Evolutionary conservation across 2,329 filamentous ascomycete species (phyloP), one percentile per base, ranked within the genome.

Genomic region (Arthrobotrys megalospora): DNA sequence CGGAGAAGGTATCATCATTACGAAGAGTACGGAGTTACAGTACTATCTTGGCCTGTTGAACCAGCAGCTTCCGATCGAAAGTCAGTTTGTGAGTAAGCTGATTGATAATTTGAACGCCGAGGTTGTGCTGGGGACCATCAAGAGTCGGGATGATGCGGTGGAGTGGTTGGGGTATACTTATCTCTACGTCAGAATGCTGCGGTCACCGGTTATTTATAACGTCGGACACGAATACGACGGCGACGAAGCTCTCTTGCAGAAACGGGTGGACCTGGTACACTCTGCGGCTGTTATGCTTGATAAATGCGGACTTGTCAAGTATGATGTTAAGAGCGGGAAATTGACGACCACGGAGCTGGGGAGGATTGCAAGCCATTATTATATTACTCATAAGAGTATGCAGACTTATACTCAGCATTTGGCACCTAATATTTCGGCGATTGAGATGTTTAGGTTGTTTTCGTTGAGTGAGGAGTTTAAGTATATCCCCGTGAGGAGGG

Each of bases 101-200:
- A 94, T 96, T 1, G 96, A 99, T 85, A 98, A 97, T 80, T 87
- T 99, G 80, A 99, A 99, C 82, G 96, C 96, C 1, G 96, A 99
- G 83, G 88, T 99, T 82, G 96, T 99, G 8, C 88, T 99, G 19
- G 96, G 96, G 64, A 99, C 97, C 82, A 90, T 99, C 28, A 91
- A 95, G 70, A 94, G 88, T 78, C 90, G 96, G 76, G 95, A 99
- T 81, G 96, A 99, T 83, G 96, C 92, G 81, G 96, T 99, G n/a
- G 94, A 99, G 83, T 99, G 96, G 96, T 89, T 99, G 38, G 95
- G 96, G 11, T 99, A 99, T 84, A 97, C 95, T 0, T 99, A 99
- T 84, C 90, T 99, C 16, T 99, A 97, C 83, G 93, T 99, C 68
- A 92, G 96, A 62, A 99, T 99, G 96, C 89, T 99, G 80, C 91